phyloP scores from a whole-genome alignment of 345 rosid species.

The Geranium brycei region DNA sequence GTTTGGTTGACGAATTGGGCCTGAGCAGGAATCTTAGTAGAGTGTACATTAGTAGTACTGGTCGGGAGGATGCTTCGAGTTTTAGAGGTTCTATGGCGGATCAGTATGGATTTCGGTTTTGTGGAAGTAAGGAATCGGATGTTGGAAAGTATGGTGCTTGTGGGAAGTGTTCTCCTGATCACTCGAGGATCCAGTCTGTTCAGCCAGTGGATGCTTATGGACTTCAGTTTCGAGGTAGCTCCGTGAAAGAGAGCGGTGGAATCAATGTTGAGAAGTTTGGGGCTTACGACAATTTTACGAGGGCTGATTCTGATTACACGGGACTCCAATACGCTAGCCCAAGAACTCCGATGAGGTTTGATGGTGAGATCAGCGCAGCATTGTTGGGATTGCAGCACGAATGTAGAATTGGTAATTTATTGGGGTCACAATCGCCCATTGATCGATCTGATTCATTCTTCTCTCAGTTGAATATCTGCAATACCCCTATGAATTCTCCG shows the following conservation, averaged over 20 bases:
- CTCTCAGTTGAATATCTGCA: not conserved
- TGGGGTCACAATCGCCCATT: constrained; percentile 3
- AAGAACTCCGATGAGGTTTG: constrained; percentile 3
- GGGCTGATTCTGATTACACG: constrained; percentile 11
- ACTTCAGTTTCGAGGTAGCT: no score
- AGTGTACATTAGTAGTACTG: constrained; percentile 10
- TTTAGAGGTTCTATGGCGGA: not conserved
- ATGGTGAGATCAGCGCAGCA: constrained; percentile 5
- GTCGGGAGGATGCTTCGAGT: constrained; percentile 7
- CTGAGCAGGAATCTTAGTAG: constrained; percentile 12
- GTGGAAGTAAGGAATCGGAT: not conserved
- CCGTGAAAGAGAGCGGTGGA: no score
- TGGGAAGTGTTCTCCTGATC: no score
- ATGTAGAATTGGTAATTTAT: constrained; percentile 2
- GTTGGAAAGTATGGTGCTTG: no score
- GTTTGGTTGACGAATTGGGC: constrained; percentile 16
- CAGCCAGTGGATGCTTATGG: no score
- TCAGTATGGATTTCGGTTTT: constrained; percentile 1
- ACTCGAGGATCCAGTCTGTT: no score
- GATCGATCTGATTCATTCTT: constrained; percentile 7
- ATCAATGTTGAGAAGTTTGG: not conserved
- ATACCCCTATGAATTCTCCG: constrained; percentile 7
- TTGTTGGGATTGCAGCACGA: constrained; percentile 10
- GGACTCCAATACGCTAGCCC: constrained; percentile 8
- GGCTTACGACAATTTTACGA: constrained; percentile 1